Percentiles rank a stretch among this genome's conserved stretches.
Conservation (phyloP, 2,329 filamentous ascomycete genomes). For the Beauveria brongniartii region DNA sequence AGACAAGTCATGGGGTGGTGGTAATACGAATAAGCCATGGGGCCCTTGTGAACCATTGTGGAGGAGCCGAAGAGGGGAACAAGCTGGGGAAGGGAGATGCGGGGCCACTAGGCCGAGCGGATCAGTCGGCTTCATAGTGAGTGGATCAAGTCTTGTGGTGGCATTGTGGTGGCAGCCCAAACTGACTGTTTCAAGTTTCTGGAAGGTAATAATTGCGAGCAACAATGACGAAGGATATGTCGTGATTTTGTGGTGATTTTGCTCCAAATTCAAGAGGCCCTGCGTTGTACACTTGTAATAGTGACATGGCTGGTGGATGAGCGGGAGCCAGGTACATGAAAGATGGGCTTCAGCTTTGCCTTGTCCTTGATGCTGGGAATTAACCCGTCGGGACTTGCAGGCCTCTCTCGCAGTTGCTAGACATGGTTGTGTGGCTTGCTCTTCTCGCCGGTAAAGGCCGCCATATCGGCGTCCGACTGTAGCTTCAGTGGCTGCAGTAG, state of each 20-base stretch:
- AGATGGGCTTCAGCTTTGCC: no score
- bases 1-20: neutral
- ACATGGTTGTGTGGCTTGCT: neutral
- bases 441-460: neutral
- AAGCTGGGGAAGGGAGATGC: conserved; percentile 1
- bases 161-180: neutral
- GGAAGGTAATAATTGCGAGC: neutral
- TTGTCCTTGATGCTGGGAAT: neutral
- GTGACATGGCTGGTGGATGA: neutral
- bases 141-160: no score
- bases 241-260: neutral
- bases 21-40: conserved; percentile 1
- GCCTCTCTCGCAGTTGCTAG: neutral
- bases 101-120: neutral
- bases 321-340: no score
- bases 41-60: conserved; percentile 4
- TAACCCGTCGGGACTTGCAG: neutral
- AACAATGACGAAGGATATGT: neutral
- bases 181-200: neutral
- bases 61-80: conserved; percentile 1
- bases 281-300: neutral
- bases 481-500: neutral
- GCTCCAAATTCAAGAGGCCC: no score
- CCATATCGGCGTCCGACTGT: no score
- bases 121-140: neutral